Base-by-base conservation (phyloP, 495 filamentous ascomycete genomes). In the Hamigera avellanea region DNA sequence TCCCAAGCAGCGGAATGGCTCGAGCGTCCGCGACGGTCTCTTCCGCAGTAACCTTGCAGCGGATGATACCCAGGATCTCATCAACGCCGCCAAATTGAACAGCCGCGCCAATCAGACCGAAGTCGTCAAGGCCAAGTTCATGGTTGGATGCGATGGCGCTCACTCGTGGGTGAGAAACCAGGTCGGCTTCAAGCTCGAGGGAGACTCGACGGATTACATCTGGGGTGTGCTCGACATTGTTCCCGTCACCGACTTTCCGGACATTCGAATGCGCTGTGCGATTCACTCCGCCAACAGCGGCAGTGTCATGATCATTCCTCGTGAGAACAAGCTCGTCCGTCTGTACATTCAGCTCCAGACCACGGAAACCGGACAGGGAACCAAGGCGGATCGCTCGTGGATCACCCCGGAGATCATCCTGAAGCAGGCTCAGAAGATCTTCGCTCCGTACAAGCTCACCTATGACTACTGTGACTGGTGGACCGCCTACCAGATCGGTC, bases 311-410 rank as follows among this genome's bases (percentile, higher is more conserved):
- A 50, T 79, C 1, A 76, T 85, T 19, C 80, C 80, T 0, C 69
- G 80, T 18, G 78, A 82, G 48, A 72, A 72, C 39, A 74, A 68
- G 52, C 62, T 78, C 3, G 73, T 80, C 14, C 70, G 79, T n/a
- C 46, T 83, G 0, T 86, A 83, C 43, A 75, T 81, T 31, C 76
- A 81, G 45, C 57, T 82, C 16, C 73, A 65, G n/a, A 64, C 71
- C 4, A 62, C 67, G 4, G 55, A 58, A 2, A 46, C 45, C 2
- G 25, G 40, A 17, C 25, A 42, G 23, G 55, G 46, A 2, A 34
- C 38, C 12, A 49, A 56, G 26, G 47, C 61, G 16, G 62, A 72
- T 44, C 55, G 69, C 26, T 69, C 66, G 0, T 66, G 70, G 44
- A 78, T 80, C 29, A 77, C 66, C 0, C 69, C 70, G 1, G 62